phyloP scores from a whole-genome alignment of 495 filamentous ascomycete species.

The Lepraria neglecta region DNA sequence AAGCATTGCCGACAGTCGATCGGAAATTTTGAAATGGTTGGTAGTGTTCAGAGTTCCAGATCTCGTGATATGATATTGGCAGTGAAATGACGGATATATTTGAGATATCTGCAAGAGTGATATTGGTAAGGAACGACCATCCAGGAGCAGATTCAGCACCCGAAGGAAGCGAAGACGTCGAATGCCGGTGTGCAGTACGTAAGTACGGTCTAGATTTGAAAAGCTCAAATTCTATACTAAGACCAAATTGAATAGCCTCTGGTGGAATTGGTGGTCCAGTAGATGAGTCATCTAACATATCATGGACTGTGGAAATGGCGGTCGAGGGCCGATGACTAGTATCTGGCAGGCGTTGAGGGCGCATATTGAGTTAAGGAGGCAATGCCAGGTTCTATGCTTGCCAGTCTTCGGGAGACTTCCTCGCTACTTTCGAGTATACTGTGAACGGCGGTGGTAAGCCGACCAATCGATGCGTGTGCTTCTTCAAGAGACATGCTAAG shows the following conservation, averaged over 20 bases:
- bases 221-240: background rate
- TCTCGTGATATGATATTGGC: background rate
- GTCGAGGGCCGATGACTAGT: background rate
- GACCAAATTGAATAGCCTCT: background rate
- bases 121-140: background rate
- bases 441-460: background rate
- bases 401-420: background rate
- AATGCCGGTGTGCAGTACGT: conserved; percentile 2
- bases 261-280: background rate
- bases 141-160: background rate
- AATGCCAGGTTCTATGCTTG: background rate
- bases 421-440: background rate
- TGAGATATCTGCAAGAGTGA: conserved; percentile 4
- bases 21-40: background rate
- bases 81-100: conserved; percentile 2
- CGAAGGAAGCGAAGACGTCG: background rate
- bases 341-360: background rate
- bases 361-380: background rate
- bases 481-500: background rate
- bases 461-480: background rate
- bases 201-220: background rate
- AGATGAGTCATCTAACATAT: background rate
- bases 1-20: too few species aligned
- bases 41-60: conserved; percentile 7
- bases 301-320: background rate